Base-by-base conservation (phyloP, 202 grass and related monocot genomes). In the Sporobolus alterniflorus region DNA sequence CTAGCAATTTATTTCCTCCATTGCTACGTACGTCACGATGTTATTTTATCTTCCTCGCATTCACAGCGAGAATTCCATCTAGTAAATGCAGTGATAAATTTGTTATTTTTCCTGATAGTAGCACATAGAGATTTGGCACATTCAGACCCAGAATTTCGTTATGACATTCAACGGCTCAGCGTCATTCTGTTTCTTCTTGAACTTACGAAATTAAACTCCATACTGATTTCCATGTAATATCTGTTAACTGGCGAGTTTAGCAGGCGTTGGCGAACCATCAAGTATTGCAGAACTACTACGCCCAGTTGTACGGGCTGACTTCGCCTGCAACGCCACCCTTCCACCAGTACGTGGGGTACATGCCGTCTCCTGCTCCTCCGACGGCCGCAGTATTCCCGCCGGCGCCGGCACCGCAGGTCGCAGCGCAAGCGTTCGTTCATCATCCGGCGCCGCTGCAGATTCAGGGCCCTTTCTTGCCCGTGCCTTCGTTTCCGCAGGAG, bases 241-340 rank as follows among this genome's bases (percentile, higher is more conserved):
- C 10, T 22, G 74, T 20, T n/a, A 14, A 36, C 17, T 72, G 39
- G 51, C 18, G 57, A 61, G 28, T 17, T 7, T 20, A 84, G 81
- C 88, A 95, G 91, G 91, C 74, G 74, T 17, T 92, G 25, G 85
- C 83, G 85, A 90, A 64, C 39, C 60, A 73, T 71, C 90, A 92
- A 36, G 30, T 88, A 85, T 28, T 88, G 39, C 85, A 88, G 75
- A 90, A 70, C 49, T 99, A 94, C 74, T 96, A 92, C 12, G 80
- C 82, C 20, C 93, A 94, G 60, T 7, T 94, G 17, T 96, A 96
- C 4, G 93, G 96, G 26, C 29, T 87, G 25, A 66, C 84, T 32
- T 87, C 92, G 40, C 81, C 94, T 22, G 48, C 88, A 1, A 40
- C 49, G 14, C 14, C 85, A 54, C 33, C 80, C 11, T 82, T 76